These are phyloP conservation scores for Fraxinus anomala DNA, from an alignment of 257 asterid genomes.

Conservation along the genomic window DNA sequence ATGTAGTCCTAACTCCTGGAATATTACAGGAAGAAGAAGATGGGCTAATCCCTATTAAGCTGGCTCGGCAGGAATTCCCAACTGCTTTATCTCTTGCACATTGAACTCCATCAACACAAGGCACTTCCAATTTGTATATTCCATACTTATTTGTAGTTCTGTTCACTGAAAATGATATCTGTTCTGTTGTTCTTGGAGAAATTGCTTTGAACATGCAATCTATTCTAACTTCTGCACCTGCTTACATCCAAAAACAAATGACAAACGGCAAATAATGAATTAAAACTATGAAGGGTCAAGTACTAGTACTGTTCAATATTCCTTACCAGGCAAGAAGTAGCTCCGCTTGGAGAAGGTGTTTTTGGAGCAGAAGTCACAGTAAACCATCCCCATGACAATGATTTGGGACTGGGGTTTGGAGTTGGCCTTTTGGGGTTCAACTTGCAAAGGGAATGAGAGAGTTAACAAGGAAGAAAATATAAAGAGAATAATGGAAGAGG, in stretches of 20 bases:
- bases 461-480: constrained; percentile 35
- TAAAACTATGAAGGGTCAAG: too few species aligned
- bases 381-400: constrained; percentile 97
- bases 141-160: constrained; percentile 80
- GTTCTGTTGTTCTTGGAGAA: constrained; percentile 68
- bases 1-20: constrained; percentile 53
- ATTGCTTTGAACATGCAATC: constrained; percentile 88
- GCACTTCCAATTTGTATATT: constrained; percentile 72
- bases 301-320: background rate
- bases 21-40: constrained; percentile 42
- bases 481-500: constrained; percentile 29
- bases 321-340: constrained; percentile 86
- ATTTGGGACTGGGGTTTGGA: constrained; percentile 65
- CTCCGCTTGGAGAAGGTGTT: constrained; percentile 89
- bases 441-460: constrained; percentile 34
- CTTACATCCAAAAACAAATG: background rate
- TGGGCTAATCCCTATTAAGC: constrained; percentile 37
- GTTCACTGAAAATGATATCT: constrained; percentile 72
- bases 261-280: too few species aligned
- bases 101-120: constrained; percentile 81
- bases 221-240: constrained; percentile 83
- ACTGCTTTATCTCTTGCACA: constrained; percentile 79
- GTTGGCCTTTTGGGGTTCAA: constrained; percentile 43
- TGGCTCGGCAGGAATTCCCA: constrained; percentile 67
- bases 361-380: constrained; percentile 89